Evolutionary conservation across 1,139 yeast species (phyloP).

Genomic region (Waltiozyma sp.): DNA sequence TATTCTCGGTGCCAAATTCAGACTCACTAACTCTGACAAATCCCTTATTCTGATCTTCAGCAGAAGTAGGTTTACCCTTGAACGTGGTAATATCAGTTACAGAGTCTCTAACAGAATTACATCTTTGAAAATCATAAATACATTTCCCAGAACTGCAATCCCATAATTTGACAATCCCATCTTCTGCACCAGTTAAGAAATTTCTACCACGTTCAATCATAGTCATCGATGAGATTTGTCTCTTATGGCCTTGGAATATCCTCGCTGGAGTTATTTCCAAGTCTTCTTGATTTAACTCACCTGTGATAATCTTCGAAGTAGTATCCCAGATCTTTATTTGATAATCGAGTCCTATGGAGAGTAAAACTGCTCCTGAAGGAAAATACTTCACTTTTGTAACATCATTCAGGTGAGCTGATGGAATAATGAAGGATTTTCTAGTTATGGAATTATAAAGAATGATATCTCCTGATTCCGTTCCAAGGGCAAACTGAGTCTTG

Average conservation of each 20-base stretch:
- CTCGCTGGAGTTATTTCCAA: slow-evolving; percentile 22
- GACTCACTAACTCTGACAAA: slow-evolving; percentile 4
- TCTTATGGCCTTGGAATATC: slow-evolving; percentile 35
- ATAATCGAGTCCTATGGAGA: slow-evolving; percentile 47
- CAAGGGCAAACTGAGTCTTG: slow-evolving; percentile 26
- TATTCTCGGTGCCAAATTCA: slow-evolving; percentile 32
- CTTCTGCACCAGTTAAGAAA: slow-evolving; percentile 38
- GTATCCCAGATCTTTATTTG: slow-evolving; percentile 47
- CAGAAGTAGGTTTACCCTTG: not conserved
- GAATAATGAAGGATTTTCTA: slow-evolving; percentile 10
- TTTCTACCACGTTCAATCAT: slow-evolving; percentile 57
- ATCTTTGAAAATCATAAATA: slow-evolving; percentile 29
- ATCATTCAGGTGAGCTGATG: slow-evolving; percentile 37
- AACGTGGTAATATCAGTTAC: slow-evolving; percentile 20
- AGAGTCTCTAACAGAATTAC: slow-evolving; percentile 25
- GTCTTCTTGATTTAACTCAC: not conserved
- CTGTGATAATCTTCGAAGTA: slow-evolving; percentile 17
- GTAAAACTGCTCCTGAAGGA: slow-evolving; percentile 48
- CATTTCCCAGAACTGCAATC: slow-evolving; percentile 49
- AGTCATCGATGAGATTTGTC: slow-evolving; percentile 33
- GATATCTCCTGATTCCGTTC: slow-evolving; percentile 34
- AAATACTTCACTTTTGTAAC: slow-evolving; percentile 33
- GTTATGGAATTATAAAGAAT: slow-evolving; percentile 13
- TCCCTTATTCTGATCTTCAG: too few species aligned
- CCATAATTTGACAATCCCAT: slow-evolving; percentile 52